Base-by-base conservation (phyloP, 139 green algal genomes). In the Coccomyxa sp. region DNA sequence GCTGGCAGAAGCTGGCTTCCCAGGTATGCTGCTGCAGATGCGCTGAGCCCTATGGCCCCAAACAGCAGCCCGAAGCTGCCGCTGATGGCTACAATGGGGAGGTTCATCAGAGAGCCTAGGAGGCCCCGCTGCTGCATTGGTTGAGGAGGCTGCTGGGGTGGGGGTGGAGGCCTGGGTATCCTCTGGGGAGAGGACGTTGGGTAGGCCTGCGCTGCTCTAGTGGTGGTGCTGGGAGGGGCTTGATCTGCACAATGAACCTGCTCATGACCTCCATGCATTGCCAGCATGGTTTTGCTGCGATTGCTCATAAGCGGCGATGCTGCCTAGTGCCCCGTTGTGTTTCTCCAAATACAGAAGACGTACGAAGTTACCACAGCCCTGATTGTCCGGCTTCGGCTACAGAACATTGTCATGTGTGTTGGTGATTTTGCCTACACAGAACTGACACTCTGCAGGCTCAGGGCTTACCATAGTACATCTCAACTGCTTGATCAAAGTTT, bases 1-100 rank as follows among this genome's bases (percentile, higher is more conserved):
- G 38, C 37, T 7, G 89, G 85, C 68, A 94, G 82, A 8, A 94
- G 70, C 0, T 73, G 68, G 44, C 86, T 86, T 1, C 86, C 86
- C 12, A 92, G 74, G 0, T 82, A 36, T 7, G 73, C 74, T 9
- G 81, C 85, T 0, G 84, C 27, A 1, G 80, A 39, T 10, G 81
- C 70, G 8, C 81, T 75, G 34, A 82, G 78, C 7, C 77, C 31
- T 14, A 87, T 70, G 1, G 77, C 82, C 31, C 70, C 80, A 27
- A 77, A 76, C n/a, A 89, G 39, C 0, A 89, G n/a, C 8, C 84
- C 64, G 2, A 86, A 74, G 3, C 82, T 80, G 9, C 85, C 44
- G 7, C 78, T 34, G 33, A 93, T 18, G 12, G 78, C 81, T 33
- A 78, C 34, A 0, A 84, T 27, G 8, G 84, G 84, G 2, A 91